phyloP scores from a whole-genome alignment of 2,329 filamentous ascomycete species.

The Trichoderma endophyticum region DNA sequence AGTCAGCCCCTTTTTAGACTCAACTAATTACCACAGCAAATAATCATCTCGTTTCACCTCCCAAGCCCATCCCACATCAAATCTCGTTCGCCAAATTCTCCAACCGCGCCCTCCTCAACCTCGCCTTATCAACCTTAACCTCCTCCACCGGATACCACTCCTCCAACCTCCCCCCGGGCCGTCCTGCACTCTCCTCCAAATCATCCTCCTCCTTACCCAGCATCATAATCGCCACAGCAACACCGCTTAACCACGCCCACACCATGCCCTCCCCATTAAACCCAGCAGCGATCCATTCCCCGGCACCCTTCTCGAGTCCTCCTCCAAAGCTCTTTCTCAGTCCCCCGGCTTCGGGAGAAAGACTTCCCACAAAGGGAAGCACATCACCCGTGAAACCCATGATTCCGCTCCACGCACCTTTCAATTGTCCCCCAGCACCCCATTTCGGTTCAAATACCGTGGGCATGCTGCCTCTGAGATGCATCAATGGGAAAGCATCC shows the following conservation, averaged over 20 bases:
- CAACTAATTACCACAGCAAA: no score
- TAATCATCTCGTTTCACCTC: no score
- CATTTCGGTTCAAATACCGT: constrained; percentile 40
- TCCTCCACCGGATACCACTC: constrained; percentile 43
- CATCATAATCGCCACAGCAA: constrained; percentile 46
- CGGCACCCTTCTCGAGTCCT: constrained; percentile 20
- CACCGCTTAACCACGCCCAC: constrained; percentile 51
- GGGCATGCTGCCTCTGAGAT: constrained; percentile 42
- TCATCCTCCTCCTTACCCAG: constrained; percentile 36
- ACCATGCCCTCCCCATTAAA: constrained; percentile 54
- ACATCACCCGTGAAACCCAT: constrained; percentile 47
- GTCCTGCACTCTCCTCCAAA: constrained; percentile 30
- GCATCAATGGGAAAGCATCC: constrained; percentile 39
- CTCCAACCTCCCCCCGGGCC: constrained; percentile 35
- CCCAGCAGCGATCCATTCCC: constrained; percentile 52
- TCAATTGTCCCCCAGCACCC: constrained; percentile 32
- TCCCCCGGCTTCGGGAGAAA: constrained; percentile 26
- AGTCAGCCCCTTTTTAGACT: no score
- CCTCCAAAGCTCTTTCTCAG: not conserved
- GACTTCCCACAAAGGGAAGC: constrained; percentile 49
- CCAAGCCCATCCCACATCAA: not conserved
- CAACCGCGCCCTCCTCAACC: constrained; percentile 37
- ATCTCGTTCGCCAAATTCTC: constrained; percentile 29
- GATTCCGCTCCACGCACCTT: constrained; percentile 49
- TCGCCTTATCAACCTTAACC: constrained; percentile 29